Conservation (phyloP, 179 eudicot genomes). For the Silene noctiflora region DNA sequence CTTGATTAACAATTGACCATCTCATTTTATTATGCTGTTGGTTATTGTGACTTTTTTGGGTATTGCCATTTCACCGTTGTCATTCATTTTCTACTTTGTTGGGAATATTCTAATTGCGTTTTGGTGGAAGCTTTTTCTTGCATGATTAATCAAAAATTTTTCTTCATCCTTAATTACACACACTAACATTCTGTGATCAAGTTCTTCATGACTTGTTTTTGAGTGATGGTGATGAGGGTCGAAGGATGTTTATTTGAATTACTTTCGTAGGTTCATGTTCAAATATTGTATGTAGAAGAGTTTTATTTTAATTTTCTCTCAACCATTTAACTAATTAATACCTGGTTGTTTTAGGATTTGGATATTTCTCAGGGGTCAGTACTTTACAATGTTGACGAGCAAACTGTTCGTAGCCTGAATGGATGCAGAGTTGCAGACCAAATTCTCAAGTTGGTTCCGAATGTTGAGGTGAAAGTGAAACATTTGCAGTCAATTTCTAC, state of each 20-base stretch:
- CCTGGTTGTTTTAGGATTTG: constrained; percentile 52
- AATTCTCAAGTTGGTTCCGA: constrained; percentile 81
- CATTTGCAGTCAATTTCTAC: neutral
- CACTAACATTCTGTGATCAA: neutral
- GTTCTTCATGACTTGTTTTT: neutral
- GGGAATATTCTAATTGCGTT: neutral
- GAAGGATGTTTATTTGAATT: neutral
- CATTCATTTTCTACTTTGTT: neutral
- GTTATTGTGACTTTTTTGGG: neutral
- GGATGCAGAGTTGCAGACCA: constrained; percentile 88
- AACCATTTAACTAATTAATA: constrained; percentile 18
- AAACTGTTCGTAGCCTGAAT: constrained; percentile 75
- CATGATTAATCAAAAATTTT: neutral
- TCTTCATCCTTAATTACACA: neutral
- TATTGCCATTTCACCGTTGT: neutral
- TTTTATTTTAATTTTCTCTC: neutral
- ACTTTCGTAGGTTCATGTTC: neutral
- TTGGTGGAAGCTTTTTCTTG: neutral
- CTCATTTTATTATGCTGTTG: neutral
- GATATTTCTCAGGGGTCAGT: constrained; percentile 66
- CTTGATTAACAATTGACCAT: neutral
- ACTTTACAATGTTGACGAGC: constrained; percentile 66
- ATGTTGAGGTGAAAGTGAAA: constrained; percentile 53
- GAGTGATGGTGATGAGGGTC: neutral
- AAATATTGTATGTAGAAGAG: too few species aligned